Conservation (phyloP, 345 rosid species). For the Microcos paniculata region DNA sequence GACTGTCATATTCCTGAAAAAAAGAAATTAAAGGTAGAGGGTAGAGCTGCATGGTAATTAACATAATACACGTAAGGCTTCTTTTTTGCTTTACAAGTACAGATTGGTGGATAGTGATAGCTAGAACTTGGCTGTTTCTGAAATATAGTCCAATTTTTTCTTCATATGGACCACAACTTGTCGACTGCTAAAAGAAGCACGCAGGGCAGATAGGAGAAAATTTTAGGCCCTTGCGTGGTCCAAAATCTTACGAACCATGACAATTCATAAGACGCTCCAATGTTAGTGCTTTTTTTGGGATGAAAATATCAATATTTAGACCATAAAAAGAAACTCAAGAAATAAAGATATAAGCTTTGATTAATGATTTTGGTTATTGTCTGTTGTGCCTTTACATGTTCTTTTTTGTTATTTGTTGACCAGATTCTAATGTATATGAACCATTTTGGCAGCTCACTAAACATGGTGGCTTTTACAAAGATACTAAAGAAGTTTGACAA, state of each 20-base stretch:
- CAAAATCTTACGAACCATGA: not conserved
- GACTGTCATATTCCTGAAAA: not conserved
- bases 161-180: not conserved
- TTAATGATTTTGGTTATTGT: not conserved
- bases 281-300: not conserved
- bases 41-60: constrained; percentile 1
- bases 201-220: not conserved
- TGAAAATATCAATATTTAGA: not conserved
- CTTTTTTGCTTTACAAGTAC: not conserved
- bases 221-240: not conserved
- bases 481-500: constrained; percentile 96
- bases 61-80: not conserved
- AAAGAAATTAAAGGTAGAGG: not conserved
- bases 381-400: not conserved
- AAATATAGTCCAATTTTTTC: not conserved
- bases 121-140: not conserved
- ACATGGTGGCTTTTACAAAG: constrained; percentile 83
- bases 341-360: no score
- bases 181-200: constrained; percentile 3
- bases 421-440: constrained; percentile 16
- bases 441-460: constrained; percentile 64
- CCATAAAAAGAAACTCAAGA: not conserved
- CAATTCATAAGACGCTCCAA: not conserved
- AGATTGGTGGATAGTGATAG: constrained; percentile 3
- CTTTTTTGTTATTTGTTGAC: not conserved